Conservation (phyloP, 768 basidiomycete species). For the Russula virescens region DNA sequence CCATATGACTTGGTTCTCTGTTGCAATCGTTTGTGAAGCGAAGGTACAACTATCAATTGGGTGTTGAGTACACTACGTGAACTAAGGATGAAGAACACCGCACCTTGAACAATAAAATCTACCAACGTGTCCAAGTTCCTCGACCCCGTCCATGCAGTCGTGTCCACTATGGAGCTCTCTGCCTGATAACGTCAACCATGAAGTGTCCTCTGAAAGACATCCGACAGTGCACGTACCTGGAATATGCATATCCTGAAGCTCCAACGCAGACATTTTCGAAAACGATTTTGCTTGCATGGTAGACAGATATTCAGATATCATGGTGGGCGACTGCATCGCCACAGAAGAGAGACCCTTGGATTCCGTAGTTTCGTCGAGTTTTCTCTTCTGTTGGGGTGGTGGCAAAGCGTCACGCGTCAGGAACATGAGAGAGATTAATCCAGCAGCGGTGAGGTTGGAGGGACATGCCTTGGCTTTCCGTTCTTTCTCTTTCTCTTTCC, state of each 20-base stretch:
- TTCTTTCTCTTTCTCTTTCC: conserved; percentile 69
- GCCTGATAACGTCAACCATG: conserved; percentile 45
- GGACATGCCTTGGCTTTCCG: conserved; percentile 53
- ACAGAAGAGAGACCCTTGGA: conserved; percentile 39
- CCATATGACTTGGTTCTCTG: conserved; percentile 74
- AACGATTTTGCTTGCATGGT: conserved; percentile 65
- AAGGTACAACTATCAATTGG: conserved; percentile 50
- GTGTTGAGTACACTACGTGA: not conserved
- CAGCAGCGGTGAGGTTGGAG: not conserved
- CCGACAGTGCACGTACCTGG: conserved; percentile 50
- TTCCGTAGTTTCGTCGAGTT: conserved; percentile 45
- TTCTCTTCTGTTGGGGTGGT: conserved; percentile 53
- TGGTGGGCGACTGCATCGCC: conserved; percentile 50
- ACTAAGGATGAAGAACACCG: conserved; percentile 16
- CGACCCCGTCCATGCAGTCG: conserved; percentile 62
- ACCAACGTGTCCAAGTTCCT: conserved; percentile 66
- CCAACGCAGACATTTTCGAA: conserved; percentile 63
- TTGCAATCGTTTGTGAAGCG: conserved; percentile 59
- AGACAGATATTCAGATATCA: conserved; percentile 58
- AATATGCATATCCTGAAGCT: conserved; percentile 73
- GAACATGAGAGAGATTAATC: not conserved
- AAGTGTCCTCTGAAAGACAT: conserved; percentile 29
- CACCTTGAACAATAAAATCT: conserved; percentile 74
- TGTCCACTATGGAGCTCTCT: conserved; percentile 73
- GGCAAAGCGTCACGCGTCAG: conserved; percentile 12